Evolutionary conservation across 352 stramenopile genomes (phyloP).

Genomic region (Pythium aristosporum): DNA sequence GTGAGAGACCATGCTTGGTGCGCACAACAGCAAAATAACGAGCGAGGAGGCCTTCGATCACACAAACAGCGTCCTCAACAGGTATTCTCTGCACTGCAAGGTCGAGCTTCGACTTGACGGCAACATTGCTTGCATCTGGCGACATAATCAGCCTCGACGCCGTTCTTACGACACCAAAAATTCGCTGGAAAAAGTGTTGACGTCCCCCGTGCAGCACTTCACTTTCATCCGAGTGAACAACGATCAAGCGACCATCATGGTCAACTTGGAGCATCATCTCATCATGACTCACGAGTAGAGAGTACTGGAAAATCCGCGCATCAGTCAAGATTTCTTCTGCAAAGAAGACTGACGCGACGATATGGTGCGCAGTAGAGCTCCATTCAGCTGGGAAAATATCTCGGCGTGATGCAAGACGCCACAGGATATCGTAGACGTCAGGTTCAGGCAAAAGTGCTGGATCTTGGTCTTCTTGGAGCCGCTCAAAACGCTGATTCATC

Average conservation of each 20-base stretch:
- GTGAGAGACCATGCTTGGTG: not conserved
- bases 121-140: not conserved
- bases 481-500: slow-evolving; percentile 25
- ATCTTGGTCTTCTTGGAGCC: not conserved
- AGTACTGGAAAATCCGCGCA: slow-evolving; percentile 19
- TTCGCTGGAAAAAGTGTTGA: slow-evolving; percentile 1
- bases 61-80: not conserved
- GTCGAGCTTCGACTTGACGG: not conserved
- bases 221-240: not conserved
- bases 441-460: not conserved
- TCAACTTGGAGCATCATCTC: slow-evolving; percentile 5
- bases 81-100: not conserved
- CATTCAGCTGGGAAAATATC: slow-evolving; percentile 6
- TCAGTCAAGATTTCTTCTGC: slow-evolving; percentile 1
- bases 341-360: slow-evolving; percentile 13
- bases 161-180: not conserved
- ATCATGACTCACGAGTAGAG: not conserved
- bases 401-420: slow-evolving; percentile 9
- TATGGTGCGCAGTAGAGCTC: slow-evolving; percentile 7
- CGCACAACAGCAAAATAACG: slow-evolving; percentile 19
- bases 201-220: not conserved
- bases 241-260: not conserved
- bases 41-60: slow-evolving; percentile 8
- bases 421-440: slow-evolving; percentile 26
- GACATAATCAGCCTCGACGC: not conserved